Conservation (phyloP, 306 rosid species). For the Vigna angularis region DNA sequence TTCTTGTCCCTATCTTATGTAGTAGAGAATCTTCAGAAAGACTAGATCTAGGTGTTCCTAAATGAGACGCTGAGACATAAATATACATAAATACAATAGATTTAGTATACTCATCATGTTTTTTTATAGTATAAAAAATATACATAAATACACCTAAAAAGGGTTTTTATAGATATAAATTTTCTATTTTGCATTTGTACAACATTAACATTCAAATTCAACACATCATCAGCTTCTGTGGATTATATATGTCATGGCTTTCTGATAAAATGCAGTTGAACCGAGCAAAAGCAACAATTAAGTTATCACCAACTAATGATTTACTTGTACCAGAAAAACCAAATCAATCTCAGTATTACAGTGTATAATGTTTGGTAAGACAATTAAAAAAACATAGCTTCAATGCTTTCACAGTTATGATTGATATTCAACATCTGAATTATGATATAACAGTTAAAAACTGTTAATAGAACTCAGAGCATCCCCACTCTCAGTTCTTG, state of each 20-base stretch:
- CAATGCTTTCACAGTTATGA: background rate
- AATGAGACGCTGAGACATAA: background rate
- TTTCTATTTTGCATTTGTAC: background rate
- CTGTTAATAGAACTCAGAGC: background rate
- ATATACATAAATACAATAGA: background rate
- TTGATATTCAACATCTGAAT: background rate
- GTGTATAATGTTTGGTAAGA: background rate
- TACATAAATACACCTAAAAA: background rate
- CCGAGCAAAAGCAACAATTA: background rate
- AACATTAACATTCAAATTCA: background rate
- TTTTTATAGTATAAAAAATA: background rate
- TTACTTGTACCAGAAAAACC: background rate
- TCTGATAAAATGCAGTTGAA: background rate
- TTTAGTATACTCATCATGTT: background rate
- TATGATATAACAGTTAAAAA: background rate
- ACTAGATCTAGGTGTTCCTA: too few relatives aligned
- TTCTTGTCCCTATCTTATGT: background rate
- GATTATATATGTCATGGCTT: background rate
- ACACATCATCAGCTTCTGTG: background rate
- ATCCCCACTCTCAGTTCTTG: slow-evolving; percentile 3
- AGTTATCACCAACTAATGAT: background rate
- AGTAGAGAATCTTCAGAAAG: background rate
- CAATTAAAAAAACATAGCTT: background rate
- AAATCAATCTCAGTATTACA: background rate
- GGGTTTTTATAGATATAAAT: background rate